Percentiles rank a stretch among this genome's conserved stretches.
phyloP scores from a whole-genome alignment of 768 basidiomycete genomes.

The Cubamyces lactineus region DNA sequence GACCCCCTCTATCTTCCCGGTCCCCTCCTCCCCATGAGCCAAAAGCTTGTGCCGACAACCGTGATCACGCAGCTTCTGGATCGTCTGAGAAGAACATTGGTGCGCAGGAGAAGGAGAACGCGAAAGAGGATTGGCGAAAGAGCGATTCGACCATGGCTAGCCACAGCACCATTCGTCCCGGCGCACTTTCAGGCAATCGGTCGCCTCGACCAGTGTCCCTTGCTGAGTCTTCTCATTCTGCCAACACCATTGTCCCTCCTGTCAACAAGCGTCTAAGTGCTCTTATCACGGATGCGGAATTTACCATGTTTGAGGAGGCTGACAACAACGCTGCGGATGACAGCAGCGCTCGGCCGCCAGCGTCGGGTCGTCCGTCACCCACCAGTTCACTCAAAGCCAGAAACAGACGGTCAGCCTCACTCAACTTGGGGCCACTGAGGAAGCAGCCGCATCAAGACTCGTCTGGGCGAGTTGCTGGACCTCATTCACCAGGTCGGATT shows the following conservation, averaged over 20 bases:
- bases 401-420: conserved; percentile 68
- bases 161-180: conserved; percentile 68
- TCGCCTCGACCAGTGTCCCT: conserved; percentile 74
- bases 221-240: conserved; percentile 77
- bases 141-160: conserved; percentile 80
- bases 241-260: conserved; percentile 65
- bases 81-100: conserved; percentile 4
- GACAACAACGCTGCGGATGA: conserved; percentile 36
- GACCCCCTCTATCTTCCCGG: conserved; percentile 37
- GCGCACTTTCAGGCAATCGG: conserved; percentile 43
- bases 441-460: conserved; percentile 26
- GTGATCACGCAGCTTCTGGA: not conserved
- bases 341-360: conserved; percentile 1
- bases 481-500: conserved; percentile 6
- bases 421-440: conserved; percentile 47
- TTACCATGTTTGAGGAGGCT: conserved; percentile 66
- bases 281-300: conserved; percentile 68
- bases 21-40: conserved; percentile 52
- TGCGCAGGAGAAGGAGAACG: conserved; percentile 36
- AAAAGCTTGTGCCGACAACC: conserved; percentile 1
- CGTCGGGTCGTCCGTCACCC: conserved; percentile 42
- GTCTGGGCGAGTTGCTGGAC: not conserved
- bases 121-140: conserved; percentile 77
- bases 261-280: conserved; percentile 68
- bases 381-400: conserved; percentile 49